Base-by-base conservation (phyloP, 2,329 filamentous ascomycete species). In the Trichoderma sp. region DNA sequence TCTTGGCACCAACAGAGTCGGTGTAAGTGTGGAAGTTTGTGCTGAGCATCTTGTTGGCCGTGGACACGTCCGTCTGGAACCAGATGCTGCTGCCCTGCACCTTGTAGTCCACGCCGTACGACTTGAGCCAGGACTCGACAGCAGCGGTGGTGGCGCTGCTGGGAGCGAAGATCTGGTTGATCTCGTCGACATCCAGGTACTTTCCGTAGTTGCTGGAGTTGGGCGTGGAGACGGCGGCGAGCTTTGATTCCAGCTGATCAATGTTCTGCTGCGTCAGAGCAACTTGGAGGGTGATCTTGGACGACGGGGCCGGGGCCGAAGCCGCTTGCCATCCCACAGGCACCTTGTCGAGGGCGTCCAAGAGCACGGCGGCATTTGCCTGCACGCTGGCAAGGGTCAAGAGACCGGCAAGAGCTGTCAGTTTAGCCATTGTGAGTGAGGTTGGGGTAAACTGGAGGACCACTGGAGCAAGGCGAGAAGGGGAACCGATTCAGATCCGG, bases 181-280 rank as follows among this genome's bases (percentile, higher is more conserved):
- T 65, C 19, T 63, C 67, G 37, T 69, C 60, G 5, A 55, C 11
- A 37, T 63, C 49, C 5, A 69, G 35, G 31, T 57, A 69, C 27
- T 69, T 37, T 31, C 67, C 67, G 27, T 69, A 69, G 5, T 35
- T 65, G 43, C 16, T 56, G 16, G 52, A 63, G 27, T 37, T 47
- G 24, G 67, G 67, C 7, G 58, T 69, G 7, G 67, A 63, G 10
- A 69, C 67, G 14, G 47, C 67, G 4, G 59, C 59, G 33, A 69
- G 65, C 14, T 33, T 68, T 35, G 65, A 61, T 57, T 68, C 65
- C 47, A 68, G 16, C 8, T 68, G 56, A 29, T 68, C 65, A 43
- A 68, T 60, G 35, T 68, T 68, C 27, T 60, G 59, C 52, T 64
- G 59, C 8, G 67, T 43, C 19, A 70, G 65, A 37, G 65, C 65